Evolutionary conservation across 192 early-diverging fungal species (phyloP), one percentile per base, ranked within the genome.

Genomic region (Coemansia sp.): DNA sequence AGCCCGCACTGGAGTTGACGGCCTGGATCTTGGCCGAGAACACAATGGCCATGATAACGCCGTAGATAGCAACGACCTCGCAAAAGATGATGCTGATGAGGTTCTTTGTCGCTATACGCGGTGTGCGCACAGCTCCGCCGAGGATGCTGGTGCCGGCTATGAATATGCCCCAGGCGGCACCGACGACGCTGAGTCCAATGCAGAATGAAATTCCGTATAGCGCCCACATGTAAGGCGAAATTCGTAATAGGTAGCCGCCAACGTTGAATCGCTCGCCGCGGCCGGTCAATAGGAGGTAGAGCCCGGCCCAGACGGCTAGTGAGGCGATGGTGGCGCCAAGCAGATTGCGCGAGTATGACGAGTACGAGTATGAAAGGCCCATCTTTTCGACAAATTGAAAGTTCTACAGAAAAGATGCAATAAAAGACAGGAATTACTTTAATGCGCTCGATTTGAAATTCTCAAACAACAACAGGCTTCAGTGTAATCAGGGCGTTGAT

Each of bases 1-100:
- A 88, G 14, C 89, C 80, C 1, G 62, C 31, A 13, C 64, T 59
- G 20, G 72, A 61, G 13, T 66, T 50, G 23, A 90, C 85, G 3
- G 86, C 85, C 28, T 84, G 85, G 10, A 97, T 69, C 73, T 95
- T 96, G 11, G 93, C 84, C 8, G 92, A 92, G 73, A 95, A 97
- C 35, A 99, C 93, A 67, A 99, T 99, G 21, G 94, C 93, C 88
- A 99, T 96, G 69, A 99, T 97, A 25, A 99, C 86, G 61, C 96
- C 96, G 83, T 99, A 99, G 66, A 99, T 99, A 65, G 95, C 96
- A 11, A 99, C 96, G 53, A 97, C 97, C 84, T 99, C 97, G 83
- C 95, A 99, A 72, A 99, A 99, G 75, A 97, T 99, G 66, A 99
- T 95, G 69, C 93, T 93, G 78, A 98, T 95, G 68, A 99, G 86